phyloP scores from a whole-genome alignment of 1,284 basidiomycete species.

The Apiotrichum gracile region DNA sequence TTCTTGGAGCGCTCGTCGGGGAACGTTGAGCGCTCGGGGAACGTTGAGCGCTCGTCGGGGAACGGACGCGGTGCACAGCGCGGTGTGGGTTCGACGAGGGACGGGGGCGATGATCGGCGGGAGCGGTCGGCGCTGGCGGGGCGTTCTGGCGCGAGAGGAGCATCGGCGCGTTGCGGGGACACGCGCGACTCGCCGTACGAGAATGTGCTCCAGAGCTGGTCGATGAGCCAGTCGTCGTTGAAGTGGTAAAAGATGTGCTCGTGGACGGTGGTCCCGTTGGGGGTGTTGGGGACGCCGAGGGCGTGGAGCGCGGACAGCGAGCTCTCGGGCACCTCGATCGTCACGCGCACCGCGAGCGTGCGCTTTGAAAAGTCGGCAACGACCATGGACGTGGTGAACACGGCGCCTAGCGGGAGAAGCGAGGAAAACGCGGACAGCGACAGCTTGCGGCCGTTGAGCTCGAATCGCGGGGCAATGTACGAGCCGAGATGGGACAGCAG shows the following conservation, averaged over 20 bases:
- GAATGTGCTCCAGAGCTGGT: constrained; percentile 11
- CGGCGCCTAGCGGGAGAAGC: neutral
- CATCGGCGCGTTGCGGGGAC: too few species aligned
- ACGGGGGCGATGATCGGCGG: too few species aligned
- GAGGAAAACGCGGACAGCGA: neutral
- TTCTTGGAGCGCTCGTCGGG: too few species aligned
- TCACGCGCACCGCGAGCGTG: constrained; percentile 9
- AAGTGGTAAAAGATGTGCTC: constrained; percentile 17
- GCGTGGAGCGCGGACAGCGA: neutral
- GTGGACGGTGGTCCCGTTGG: neutral
- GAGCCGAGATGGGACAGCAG: neutral
- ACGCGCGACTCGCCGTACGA: neutral
- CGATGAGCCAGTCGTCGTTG: constrained; percentile 9
- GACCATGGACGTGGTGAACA: constrained; percentile 2
- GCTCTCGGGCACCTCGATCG: constrained; percentile 3
- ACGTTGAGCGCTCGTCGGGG: neutral
- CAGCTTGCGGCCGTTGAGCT: constrained; percentile 1
- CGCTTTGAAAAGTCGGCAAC: constrained; percentile 9
- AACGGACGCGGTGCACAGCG: neutral
- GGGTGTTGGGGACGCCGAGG: neutral
- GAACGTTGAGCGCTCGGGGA: neutral
- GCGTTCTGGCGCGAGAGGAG: too few species aligned
- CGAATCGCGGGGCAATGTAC: constrained; percentile 1
- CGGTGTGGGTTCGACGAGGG: too few species aligned
- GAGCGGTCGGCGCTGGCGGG: too few species aligned